A percentile compares a stretch with the other conserved stretches of the same genome.
Evolutionary conservation across 805 yeast genomes (phyloP).

Genomic region (Saccharomycopsis oosterbeekiorum): DNA sequence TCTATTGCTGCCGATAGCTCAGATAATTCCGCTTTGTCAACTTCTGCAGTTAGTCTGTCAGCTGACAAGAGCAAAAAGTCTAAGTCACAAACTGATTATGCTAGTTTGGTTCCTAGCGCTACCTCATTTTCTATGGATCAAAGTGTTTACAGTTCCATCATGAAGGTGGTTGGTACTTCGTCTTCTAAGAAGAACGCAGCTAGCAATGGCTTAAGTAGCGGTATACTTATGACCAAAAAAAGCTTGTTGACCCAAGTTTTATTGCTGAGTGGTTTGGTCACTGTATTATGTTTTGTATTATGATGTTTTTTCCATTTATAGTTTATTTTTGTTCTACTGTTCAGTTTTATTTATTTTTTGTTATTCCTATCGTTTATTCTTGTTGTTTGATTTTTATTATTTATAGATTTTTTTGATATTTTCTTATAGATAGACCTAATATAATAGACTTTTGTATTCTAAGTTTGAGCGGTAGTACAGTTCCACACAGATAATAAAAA

Average conservation of each 20-base stretch:
- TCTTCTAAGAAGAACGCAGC: neutral
- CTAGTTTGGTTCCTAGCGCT: neutral
- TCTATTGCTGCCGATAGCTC: neutral
- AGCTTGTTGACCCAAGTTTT: neutral
- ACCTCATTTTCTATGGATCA: neutral
- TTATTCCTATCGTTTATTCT: too few species aligned
- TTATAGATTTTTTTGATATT: neutral
- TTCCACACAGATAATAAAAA: neutral
- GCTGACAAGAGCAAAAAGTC: neutral
- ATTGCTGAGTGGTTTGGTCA: neutral
- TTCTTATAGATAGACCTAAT: neutral
- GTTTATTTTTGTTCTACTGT: neutral
- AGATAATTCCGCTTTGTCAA: neutral
- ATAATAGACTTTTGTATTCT: neutral
- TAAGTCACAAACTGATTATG: neutral
- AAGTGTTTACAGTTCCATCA: conserved; percentile 3
- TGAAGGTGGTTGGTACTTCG: conserved; percentile 3
- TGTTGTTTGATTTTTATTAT: neutral
- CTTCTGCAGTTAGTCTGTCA: neutral
- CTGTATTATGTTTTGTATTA: neutral
- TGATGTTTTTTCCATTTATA: neutral
- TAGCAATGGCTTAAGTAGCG: neutral
- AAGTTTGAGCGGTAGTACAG: neutral
- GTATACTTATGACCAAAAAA: neutral
- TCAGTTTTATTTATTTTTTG: neutral